These are phyloP conservation scores for Ilyonectria mors-panacis DNA, from an alignment of 2,329 filamentous ascomycete genomes.

Conservation along the genomic window DNA sequence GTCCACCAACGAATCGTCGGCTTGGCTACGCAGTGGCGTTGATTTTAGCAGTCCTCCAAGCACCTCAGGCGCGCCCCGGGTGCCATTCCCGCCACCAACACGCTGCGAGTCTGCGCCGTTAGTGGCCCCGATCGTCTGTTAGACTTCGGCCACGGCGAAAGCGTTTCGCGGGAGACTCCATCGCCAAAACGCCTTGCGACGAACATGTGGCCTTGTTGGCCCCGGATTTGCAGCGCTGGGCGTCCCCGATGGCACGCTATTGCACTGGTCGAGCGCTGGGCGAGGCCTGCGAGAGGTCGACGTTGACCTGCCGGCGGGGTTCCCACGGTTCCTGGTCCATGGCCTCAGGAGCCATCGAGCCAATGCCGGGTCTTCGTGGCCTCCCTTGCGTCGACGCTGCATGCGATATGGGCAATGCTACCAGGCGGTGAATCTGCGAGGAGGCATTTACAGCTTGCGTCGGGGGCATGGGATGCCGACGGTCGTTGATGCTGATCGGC, in stretches of 20 bases:
- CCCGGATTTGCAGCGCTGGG: constrained; percentile 16
- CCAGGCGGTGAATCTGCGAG: constrained; percentile 47
- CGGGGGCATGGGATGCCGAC: constrained; percentile 10
- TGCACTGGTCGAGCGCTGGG: constrained; percentile 8
- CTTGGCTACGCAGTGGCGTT: constrained; percentile 20
- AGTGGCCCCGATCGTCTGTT: constrained; percentile 39
- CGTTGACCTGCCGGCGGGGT: constrained; percentile 13
- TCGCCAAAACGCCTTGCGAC: constrained; percentile 36
- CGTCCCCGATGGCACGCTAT: constrained; percentile 17
- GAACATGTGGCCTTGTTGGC: constrained; percentile 38
- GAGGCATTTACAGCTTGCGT: constrained; percentile 8
- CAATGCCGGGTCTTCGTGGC: constrained; percentile 30
- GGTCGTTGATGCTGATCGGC: constrained; percentile 36
- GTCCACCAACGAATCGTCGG: constrained; percentile 30
- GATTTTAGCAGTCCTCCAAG: constrained; percentile 3
- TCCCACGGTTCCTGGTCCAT: constrained; percentile 21
- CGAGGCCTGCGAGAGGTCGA: constrained; percentile 1
- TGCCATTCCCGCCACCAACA: constrained; percentile 42
- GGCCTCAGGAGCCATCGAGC: constrained; percentile 12
- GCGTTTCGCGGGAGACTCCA: constrained; percentile 34
- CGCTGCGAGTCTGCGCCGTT: constrained; percentile 29
- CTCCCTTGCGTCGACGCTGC: constrained; percentile 44
- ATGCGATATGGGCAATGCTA: constrained; percentile 18
- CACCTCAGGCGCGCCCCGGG: constrained; percentile 37
- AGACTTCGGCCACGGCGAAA: constrained; percentile 43